Base-by-base conservation (phyloP, 148 eudicot genomes). In the Talinum fruticosum region DNA sequence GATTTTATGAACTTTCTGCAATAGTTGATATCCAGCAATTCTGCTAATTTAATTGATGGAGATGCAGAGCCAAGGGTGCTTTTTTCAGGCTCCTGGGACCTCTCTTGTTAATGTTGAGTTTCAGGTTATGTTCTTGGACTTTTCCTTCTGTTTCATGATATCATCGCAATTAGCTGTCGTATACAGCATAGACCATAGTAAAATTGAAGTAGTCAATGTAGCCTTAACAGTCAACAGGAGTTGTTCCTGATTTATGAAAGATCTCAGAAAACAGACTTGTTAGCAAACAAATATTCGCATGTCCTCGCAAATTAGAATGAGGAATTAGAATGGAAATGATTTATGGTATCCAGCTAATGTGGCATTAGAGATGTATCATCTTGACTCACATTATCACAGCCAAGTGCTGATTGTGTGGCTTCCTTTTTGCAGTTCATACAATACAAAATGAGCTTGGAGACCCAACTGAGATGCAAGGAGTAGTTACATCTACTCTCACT, bases 391-490 rank as follows among this genome's bases (percentile, higher is more conserved):
- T 21, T 68, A 35, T 36, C 6, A 35, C 47, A 35, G 38, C 45
- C n/a, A 35, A 24, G 53, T 69, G 15, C 35, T 49, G 75, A 73
- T 53, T 33, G 10, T 73, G 75, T 16, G 18, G 14, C 44, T 2
- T 26, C 59, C 14, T 47, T 45, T 47, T 69, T 85, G 81, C 89
- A 94, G 98, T 94, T 78, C 98, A 94, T 79, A 79, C 96, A 32
- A 88, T 94, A 73, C 89, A 89, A 38, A 87, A 89, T 49, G 98
- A 94, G 87, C 93, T 94, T 6, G 85, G 83, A 76, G 93, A 94
- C 80, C 92, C 82, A 47, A 79, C 87, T 23, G 86, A 89, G 76
- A 94, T 92, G 81, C 85, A 77, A 28, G 74, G 78, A 8, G 97
- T 94, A 24, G 97, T 92, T 26, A 84, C 84, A 79, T 83, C 89